Conservation (phyloP, 129 eudicot species). For the Centella asiatica region DNA sequence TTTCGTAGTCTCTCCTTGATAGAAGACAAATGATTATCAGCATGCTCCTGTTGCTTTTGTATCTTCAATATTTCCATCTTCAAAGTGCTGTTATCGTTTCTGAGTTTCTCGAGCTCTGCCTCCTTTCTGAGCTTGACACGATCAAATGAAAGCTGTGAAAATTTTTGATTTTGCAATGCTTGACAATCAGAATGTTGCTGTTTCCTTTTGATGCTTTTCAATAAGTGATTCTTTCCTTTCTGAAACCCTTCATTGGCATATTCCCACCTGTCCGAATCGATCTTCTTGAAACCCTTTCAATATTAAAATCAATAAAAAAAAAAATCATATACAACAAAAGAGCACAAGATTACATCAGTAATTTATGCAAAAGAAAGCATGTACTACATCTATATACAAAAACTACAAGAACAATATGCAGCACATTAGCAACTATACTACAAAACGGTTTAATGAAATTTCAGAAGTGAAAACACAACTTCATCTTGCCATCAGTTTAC, state of each 20-base stretch:
- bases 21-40: slow-evolving; percentile 29
- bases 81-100: slow-evolving; percentile 32
- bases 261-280: slow-evolving; percentile 78
- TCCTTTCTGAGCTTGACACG: slow-evolving; percentile 18
- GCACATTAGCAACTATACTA: neutral
- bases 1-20: slow-evolving; percentile 38
- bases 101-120: slow-evolving; percentile 44
- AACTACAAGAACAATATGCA: too few relatives aligned
- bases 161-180: slow-evolving; percentile 18
- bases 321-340: slow-evolving; percentile 8
- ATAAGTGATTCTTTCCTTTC: slow-evolving; percentile 63
- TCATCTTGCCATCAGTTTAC: too few relatives aligned
- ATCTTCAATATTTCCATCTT: slow-evolving; percentile 43
- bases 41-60: slow-evolving; percentile 43
- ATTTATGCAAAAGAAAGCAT: neutral
- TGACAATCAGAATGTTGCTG: slow-evolving; percentile 23
- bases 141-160: slow-evolving; percentile 15
- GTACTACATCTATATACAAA: neutral
- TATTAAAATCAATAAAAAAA: slow-evolving; percentile 1
- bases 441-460: too few relatives aligned
- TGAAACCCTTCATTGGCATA: slow-evolving; percentile 70
- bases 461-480: too few relatives aligned
- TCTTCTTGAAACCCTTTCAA: slow-evolving; percentile 72
- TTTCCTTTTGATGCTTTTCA: slow-evolving; percentile 64
- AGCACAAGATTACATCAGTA: neutral